Conservation (phyloP, 176 grass and related monocot genomes). For the Phyllostachys edulis region DNA sequence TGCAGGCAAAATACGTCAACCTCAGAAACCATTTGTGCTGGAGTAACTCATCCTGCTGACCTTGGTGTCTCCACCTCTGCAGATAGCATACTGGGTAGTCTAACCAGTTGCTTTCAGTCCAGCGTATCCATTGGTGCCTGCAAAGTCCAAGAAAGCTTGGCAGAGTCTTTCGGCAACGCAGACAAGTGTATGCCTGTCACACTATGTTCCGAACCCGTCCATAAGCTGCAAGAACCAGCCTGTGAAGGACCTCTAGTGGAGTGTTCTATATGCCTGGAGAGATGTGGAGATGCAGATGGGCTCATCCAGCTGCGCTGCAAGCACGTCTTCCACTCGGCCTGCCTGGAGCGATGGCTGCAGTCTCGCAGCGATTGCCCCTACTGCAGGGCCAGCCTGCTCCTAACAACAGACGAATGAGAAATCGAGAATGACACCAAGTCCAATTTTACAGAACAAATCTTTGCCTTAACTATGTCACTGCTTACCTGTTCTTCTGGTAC, state of each 20-base stretch:
- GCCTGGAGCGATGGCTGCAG: slow-evolving; percentile 58
- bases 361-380: slow-evolving; percentile 62
- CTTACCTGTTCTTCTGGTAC: neutral
- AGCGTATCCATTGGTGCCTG: neutral
- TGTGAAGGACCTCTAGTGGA: slow-evolving; percentile 28
- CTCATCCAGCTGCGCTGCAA: slow-evolving; percentile 56
- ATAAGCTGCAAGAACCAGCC: slow-evolving; percentile 4
- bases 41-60: neutral
- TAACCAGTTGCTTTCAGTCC: slow-evolving; percentile 34
- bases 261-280: slow-evolving; percentile 76
- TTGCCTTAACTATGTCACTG: slow-evolving; percentile 13
- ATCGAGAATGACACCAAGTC: neutral
- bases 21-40: slow-evolving; percentile 2
- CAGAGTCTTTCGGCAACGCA: neutral
- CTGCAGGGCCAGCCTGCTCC: slow-evolving; percentile 48
- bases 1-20: slow-evolving; percentile 39
- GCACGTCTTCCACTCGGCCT: slow-evolving; percentile 65
- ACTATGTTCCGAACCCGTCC: neutral
- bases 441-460: neutral
- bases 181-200: neutral
- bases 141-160: neutral
- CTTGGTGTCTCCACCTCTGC: neutral
- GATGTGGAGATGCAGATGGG: slow-evolving; percentile 26
- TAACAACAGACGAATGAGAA: slow-evolving; percentile 20
- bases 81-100: slow-evolving; percentile 9